Percentiles rank a stretch among this genome's conserved stretches.
Conservation (phyloP, 2,329 filamentous ascomycete genomes). For the Sclerotinia sclerotiorum region DNA sequence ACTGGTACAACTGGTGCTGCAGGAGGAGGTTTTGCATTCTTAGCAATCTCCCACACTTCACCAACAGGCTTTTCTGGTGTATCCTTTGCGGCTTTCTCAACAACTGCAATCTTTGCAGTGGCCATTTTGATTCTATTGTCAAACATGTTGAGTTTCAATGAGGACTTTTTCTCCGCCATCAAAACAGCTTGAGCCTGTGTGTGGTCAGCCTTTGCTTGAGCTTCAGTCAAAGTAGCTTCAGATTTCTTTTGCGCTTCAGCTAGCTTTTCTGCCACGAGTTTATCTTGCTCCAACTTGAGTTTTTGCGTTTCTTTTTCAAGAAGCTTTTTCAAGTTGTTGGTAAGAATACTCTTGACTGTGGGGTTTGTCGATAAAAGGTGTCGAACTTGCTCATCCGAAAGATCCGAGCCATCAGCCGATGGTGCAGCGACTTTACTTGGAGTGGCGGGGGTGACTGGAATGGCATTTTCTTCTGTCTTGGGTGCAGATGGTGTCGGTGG, state of each 20-base stretch:
- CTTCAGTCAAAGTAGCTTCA: slow-evolving; percentile 45
- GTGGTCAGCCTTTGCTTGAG: slow-evolving; percentile 47
- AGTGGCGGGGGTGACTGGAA: slow-evolving; percentile 27
- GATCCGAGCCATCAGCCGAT: slow-evolving; percentile 21
- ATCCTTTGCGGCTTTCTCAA: slow-evolving; percentile 78
- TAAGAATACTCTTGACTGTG: slow-evolving; percentile 46
- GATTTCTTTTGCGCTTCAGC: slow-evolving; percentile 50
- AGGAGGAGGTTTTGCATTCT: slow-evolving; percentile 57
- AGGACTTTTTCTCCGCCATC: slow-evolving; percentile 72
- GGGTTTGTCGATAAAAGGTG: slow-evolving; percentile 57
- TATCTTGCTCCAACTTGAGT: slow-evolving; percentile 51
- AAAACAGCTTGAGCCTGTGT: slow-evolving; percentile 56
- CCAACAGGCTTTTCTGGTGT: slow-evolving; percentile 80
- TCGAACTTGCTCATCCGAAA: slow-evolving; percentile 53
- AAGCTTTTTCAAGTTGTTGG: slow-evolving; percentile 65
- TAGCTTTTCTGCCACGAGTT: slow-evolving; percentile 50
- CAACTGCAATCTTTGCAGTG: slow-evolving; percentile 71
- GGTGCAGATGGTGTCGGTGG: slow-evolving; percentile 42
- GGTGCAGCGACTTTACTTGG: slow-evolving; percentile 29
- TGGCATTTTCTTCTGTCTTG: slow-evolving; percentile 38
- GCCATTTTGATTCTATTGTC: slow-evolving; percentile 66
- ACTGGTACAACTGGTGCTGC: slow-evolving; percentile 26
- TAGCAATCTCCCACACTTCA: slow-evolving; percentile 84
- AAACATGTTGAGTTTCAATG: slow-evolving; percentile 74
- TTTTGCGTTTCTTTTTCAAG: slow-evolving; percentile 59